A percentile compares a stretch with the other conserved stretches of the same genome.
Conservation (phyloP, 1,139 yeast species). For the Protomyces gravidus region DNA sequence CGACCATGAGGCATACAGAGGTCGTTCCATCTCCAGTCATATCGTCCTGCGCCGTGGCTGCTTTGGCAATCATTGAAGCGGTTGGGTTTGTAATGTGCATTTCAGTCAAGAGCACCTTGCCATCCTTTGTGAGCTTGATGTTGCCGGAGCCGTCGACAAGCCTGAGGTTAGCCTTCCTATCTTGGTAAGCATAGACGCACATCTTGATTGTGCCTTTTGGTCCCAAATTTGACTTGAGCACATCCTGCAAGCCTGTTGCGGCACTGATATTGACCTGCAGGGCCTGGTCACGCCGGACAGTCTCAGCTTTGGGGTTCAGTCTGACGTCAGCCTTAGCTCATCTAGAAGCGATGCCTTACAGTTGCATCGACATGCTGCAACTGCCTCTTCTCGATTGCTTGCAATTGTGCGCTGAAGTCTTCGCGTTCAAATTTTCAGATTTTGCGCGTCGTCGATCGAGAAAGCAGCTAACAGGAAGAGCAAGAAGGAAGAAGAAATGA, state of each 20-base stretch:
- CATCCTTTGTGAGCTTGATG: constrained; percentile 93
- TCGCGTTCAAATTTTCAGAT: not conserved
- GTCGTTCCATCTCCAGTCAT: constrained; percentile 99
- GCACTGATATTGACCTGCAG: constrained; percentile 87
- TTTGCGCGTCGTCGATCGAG: not conserved
- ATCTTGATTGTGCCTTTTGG: constrained; percentile 96
- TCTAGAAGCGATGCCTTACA: not conserved
- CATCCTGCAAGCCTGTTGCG: constrained; percentile 94
- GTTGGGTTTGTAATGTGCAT: constrained; percentile 99
- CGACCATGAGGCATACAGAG: constrained; percentile 90
- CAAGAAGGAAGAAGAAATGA: too few relatives aligned
- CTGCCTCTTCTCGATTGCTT: not conserved
- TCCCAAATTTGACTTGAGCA: constrained; percentile 83
- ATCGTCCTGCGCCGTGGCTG: constrained; percentile 98
- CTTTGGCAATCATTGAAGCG: constrained; percentile 83
- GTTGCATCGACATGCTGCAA: constrained; percentile 4
- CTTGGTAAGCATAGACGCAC: constrained; percentile 38
- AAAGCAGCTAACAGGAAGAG: too few relatives aligned
- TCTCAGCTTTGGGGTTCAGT: constrained; percentile 94
- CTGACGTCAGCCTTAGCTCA: not conserved
- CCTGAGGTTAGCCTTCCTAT: constrained; percentile 29
- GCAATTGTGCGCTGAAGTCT: not conserved
- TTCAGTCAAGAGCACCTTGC: constrained; percentile 85
- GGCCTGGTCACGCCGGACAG: constrained; percentile 89
- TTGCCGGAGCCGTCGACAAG: constrained; percentile 95